Conservation (phyloP, 1,139 yeast genomes). For the Pichia sp. region DNA sequence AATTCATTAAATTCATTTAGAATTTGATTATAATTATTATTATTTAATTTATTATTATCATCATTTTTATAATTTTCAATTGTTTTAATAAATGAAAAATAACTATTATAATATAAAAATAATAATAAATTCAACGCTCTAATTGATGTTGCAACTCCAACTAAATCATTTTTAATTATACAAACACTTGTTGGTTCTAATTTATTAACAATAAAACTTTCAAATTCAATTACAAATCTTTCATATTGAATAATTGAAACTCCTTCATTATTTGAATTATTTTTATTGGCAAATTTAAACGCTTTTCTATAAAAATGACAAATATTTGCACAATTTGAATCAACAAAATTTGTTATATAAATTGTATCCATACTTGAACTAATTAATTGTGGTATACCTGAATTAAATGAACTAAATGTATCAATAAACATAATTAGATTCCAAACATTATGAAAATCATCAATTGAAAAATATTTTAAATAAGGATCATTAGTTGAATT, state of each 20-base stretch:
- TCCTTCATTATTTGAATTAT: neutral
- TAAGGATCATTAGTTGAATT: conserved; percentile 1
- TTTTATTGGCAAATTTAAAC: conserved; percentile 11
- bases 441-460: conserved; percentile 21
- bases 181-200: conserved; percentile 11
- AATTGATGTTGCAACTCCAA: conserved; percentile 12
- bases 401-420: conserved; percentile 19
- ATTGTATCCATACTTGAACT: conserved; percentile 9
- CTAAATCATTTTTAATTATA: conserved; percentile 11
- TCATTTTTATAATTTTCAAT: neutral
- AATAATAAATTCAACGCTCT: conserved; percentile 12
- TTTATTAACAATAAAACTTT: conserved; percentile 13
- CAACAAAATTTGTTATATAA: conserved; percentile 4
- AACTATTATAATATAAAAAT: conserved; percentile 13
- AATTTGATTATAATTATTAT: neutral
- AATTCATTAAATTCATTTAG: conserved; percentile 4
- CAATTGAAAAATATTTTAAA: conserved; percentile 10
- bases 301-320: conserved; percentile 16
- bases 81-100: conserved; percentile 11
- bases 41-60: neutral
- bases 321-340: conserved; percentile 10
- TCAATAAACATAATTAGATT: conserved; percentile 19
- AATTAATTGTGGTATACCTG: conserved; percentile 22
- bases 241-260: conserved; percentile 17
- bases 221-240: conserved; percentile 17